phyloP scores from a whole-genome alignment of 805 yeast genomes.

The Metschnikowia orientalis region DNA sequence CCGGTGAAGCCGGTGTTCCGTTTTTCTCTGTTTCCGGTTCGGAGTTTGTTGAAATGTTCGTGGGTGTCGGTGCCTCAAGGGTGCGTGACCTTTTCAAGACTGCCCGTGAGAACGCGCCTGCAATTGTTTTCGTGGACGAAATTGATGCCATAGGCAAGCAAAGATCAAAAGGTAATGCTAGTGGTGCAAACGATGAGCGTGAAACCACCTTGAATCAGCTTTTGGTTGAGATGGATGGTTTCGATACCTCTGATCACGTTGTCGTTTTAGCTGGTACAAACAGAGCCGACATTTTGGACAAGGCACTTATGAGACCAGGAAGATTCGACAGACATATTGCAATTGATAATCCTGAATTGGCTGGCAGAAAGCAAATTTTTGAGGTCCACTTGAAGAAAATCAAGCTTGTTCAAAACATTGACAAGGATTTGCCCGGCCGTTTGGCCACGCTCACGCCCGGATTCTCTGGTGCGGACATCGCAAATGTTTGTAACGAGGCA shows the following conservation, averaged over 20 bases:
- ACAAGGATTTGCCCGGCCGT: constrained; percentile 65
- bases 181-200: constrained; percentile 85
- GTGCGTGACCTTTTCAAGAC: constrained; percentile 89
- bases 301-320: constrained; percentile 90
- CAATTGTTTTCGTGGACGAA: constrained; percentile 89
- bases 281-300: constrained; percentile 85
- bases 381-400: constrained; percentile 70
- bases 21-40: constrained; percentile 89
- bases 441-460: constrained; percentile 93
- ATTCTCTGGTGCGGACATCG: constrained; percentile 93
- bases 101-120: constrained; percentile 86
- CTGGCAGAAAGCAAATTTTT: constrained; percentile 84
- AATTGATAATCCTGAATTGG: constrained; percentile 82
- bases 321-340: constrained; percentile 88
- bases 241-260: constrained; percentile 80
- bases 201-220: constrained; percentile 90
- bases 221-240: constrained; percentile 95
- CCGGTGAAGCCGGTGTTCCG: constrained; percentile 96
- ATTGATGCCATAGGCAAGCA: constrained; percentile 94
- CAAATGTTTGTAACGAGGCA: constrained; percentile 91
- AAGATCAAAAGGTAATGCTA: constrained; percentile 61
- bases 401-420: constrained; percentile 45
- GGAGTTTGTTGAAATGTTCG: constrained; percentile 95
- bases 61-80: constrained; percentile 93
- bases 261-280: constrained; percentile 95